A percentile compares a stretch with the other conserved stretches of the same genome.
Evolutionary conservation across 192 early-diverging fungal species (phyloP).

Genomic region (Mortierella antarctica): DNA sequence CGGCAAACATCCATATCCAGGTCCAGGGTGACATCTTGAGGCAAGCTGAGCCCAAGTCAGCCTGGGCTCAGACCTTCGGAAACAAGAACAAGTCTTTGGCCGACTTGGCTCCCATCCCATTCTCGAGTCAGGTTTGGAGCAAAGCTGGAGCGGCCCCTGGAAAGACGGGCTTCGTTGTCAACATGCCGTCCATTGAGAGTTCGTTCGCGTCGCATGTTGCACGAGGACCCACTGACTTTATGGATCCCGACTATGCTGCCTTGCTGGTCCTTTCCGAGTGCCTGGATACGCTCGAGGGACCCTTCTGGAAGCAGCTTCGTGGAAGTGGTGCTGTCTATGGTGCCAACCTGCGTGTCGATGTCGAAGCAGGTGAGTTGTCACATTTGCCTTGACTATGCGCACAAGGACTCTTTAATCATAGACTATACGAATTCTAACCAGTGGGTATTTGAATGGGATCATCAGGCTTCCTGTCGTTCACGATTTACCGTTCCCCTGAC

Average conservation of each 20-base stretch:
- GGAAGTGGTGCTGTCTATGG: conserved; percentile 69
- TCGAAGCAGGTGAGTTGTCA: conserved; percentile 49
- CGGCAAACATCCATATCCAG: conserved; percentile 64
- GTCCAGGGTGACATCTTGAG: conserved; percentile 65
- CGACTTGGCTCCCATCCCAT: conserved; percentile 47
- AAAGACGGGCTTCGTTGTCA: conserved; percentile 58
- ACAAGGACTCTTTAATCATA: too few species aligned
- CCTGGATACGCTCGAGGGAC: conserved; percentile 66
- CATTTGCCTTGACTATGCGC: too few species aligned
- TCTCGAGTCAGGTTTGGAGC: conserved; percentile 56
- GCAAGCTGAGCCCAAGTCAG: conserved; percentile 55
- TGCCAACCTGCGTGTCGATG: conserved; percentile 54
- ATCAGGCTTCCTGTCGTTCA: conserved; percentile 59
- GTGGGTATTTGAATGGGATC: too few species aligned
- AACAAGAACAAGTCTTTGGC: conserved; percentile 11
- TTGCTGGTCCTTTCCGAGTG: conserved; percentile 65
- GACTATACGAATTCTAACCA: too few species aligned
- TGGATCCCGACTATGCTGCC: conserved; percentile 65
- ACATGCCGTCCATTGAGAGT: conserved; percentile 67
- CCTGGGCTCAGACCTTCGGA: conserved; percentile 51
- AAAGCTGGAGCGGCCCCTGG: conserved; percentile 52
- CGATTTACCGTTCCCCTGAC: conserved; percentile 63
- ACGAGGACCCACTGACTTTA: conserved; percentile 58
- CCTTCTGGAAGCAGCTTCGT: conserved; percentile 72
- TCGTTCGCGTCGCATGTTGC: conserved; percentile 61